Evolutionary conservation across 2,329 filamentous ascomycete genomes (phyloP), one percentile per base, ranked within the genome.

Genomic region (Aspergillus fijiensis): DNA sequence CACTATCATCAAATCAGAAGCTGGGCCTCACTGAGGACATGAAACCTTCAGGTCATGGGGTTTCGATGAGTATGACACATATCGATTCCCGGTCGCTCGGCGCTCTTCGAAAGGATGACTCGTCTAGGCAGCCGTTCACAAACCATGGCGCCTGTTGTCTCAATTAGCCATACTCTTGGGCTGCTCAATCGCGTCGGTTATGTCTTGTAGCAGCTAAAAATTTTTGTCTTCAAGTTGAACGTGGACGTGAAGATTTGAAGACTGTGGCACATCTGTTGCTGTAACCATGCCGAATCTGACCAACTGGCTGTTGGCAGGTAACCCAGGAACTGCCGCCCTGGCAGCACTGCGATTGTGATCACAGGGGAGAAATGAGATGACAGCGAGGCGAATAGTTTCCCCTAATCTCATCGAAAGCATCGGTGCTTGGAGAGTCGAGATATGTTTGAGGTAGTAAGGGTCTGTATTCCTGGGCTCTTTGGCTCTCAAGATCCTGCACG

Each of bases 71-170:
- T 45, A 45, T 45, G 39, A 45, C 39, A 45, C 39, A 45, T 45
- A 45, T n/a, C 39, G 14, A 33, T 25, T 25, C 14, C 23, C 48
- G 19, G 42, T 55, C 21, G 42, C 27, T 55, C 27, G 45, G 48
- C 53, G 47, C 33, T 35, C 12, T 12, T 35, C 33, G 33, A 12
- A 12, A 35, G 53, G 42, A 35, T 55, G 53, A 55, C 53, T 55
- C 53, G 53, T 55, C 52, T 51, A 60, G 58, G 55, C 39, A 52
- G 12, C 52, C 50, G 49, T 60, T 48, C 60, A 47, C 65, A 62
- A 64, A 65, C 60, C 49, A 33, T 60, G 61, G 58, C 58, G 61
- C 53, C 61, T 55, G 60, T 53, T 33, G 51, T 58, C 51, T 60
- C 31, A 11, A 55, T 55, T 47, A 25, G 53, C 31, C 21, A 27